phyloP scores from a whole-genome alignment of 148 eudicot species.

The Dianthus caryophyllus region DNA sequence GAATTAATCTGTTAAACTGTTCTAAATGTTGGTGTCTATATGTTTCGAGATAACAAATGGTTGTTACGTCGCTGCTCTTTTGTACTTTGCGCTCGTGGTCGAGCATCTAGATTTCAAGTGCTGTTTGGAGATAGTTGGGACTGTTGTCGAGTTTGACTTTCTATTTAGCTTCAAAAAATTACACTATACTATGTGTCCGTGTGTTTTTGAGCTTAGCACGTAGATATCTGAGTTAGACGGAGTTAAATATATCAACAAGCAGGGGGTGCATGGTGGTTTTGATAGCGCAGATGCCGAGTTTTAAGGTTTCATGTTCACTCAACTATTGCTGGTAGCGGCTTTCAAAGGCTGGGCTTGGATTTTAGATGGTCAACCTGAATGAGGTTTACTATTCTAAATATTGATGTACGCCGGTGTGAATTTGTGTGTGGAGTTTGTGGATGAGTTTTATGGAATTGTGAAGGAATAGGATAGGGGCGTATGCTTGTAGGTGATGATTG shows the following conservation, averaged over 20 bases:
- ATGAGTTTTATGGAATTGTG: background rate
- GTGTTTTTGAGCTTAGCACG: too few species aligned
- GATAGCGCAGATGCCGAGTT: too few species aligned
- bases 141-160: background rate
- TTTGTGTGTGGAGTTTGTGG: background rate
- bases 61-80: background rate
- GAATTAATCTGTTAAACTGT: background rate
- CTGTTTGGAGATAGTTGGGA: background rate
- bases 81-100: background rate
- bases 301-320: too few species aligned
- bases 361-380: background rate
- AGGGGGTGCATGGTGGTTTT: background rate
- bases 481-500: background rate
- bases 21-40: background rate
- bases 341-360: background rate
- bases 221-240: too few species aligned
- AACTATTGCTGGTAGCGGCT: background rate
- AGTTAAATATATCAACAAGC: too few species aligned
- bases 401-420: background rate
- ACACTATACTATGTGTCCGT: too few species aligned
- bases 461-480: conserved; percentile 5
- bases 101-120: background rate
- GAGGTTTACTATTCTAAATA: background rate
- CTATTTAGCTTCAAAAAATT: background rate
- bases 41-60: background rate